These are phyloP conservation scores for Suillus plorans DNA, from an alignment of 768 basidiomycete genomes.

Conservation along the genomic window DNA sequence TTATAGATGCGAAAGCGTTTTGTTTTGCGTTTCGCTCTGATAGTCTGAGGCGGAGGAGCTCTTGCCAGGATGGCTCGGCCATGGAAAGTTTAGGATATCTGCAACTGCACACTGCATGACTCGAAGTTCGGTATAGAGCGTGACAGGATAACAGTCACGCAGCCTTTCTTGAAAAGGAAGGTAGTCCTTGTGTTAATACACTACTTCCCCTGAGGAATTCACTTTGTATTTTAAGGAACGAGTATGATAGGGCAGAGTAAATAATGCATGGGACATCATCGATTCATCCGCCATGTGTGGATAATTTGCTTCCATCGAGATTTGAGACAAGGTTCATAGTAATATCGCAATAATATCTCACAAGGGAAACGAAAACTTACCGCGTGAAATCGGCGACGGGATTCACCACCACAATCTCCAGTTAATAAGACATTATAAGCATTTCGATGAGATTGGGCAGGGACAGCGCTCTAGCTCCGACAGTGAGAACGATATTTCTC, in stretches of 20 bases:
- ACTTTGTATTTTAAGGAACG: not conserved
- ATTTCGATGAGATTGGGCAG: not conserved
- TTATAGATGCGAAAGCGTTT: slow-evolving; percentile 77
- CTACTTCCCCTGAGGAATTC: not conserved
- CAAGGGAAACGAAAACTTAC: not conserved
- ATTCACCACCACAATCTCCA: not conserved
- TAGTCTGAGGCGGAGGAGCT: slow-evolving; percentile 74
- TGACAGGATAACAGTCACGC: slow-evolving; percentile 1
- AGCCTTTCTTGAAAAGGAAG: not conserved
- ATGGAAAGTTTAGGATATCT: slow-evolving; percentile 37
- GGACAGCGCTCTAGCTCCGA: not conserved
- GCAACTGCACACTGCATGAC: not conserved
- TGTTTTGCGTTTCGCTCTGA: slow-evolving; percentile 82
- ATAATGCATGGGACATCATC: not conserved
- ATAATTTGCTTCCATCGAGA: not conserved
- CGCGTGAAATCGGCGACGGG: not conserved
- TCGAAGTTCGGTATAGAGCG: not conserved
- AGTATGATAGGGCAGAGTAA: not conserved
- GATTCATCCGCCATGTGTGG: too few species aligned
- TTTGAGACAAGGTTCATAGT: not conserved
- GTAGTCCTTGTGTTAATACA: not conserved
- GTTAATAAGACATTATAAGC: not conserved
- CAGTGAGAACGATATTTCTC: too few species aligned
- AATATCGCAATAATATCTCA: not conserved
- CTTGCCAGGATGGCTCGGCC: slow-evolving; percentile 86